These are phyloP conservation scores for Cryphonectria radicalis DNA, from an alignment of 2,329 filamentous ascomycete species.

Conservation along the genomic window DNA sequence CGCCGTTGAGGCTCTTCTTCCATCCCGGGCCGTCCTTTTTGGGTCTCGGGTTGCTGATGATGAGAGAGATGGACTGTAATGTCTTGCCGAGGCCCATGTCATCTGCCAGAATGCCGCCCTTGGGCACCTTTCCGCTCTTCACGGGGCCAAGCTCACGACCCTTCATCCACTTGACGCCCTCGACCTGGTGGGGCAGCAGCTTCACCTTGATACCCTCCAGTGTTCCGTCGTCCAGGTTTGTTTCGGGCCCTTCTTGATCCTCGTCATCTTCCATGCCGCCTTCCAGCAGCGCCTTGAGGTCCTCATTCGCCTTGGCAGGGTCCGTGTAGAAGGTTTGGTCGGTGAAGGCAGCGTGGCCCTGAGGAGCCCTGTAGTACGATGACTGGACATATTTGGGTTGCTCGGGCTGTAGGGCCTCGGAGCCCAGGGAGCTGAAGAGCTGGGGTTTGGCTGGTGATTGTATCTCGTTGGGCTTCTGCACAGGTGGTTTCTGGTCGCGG, in stretches of 20 bases:
- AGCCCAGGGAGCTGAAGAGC: constrained; percentile 52
- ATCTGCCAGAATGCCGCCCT: constrained; percentile 93
- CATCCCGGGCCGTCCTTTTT: constrained; percentile 60
- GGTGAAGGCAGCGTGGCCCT: constrained; percentile 33
- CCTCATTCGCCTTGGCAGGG: constrained; percentile 71
- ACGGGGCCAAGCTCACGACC: constrained; percentile 86
- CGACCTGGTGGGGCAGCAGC: constrained; percentile 89
- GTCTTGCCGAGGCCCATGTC: constrained; percentile 99
- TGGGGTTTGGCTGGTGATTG: constrained; percentile 40
- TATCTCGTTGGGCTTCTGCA: constrained; percentile 44
- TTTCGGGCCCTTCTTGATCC: constrained; percentile 53
- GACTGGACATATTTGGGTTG: constrained; percentile 41
- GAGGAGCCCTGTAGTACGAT: constrained; percentile 24
- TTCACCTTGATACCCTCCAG: constrained; percentile 85
- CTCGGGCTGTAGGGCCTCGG: constrained; percentile 36
- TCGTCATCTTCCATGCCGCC: constrained; percentile 78
- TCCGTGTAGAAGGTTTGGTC: constrained; percentile 69
- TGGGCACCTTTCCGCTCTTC: constrained; percentile 80
- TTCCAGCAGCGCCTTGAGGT: constrained; percentile 81
- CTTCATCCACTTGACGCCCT: constrained; percentile 93
- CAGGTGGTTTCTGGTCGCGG: constrained; percentile 52
- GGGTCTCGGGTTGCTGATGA: constrained; percentile 80
- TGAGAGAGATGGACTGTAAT: constrained; percentile 86
- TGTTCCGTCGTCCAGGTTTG: constrained; percentile 51
- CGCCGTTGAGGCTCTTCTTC: constrained; percentile 69